A percentile compares a stretch with the other conserved stretches of the same genome.
phyloP scores from a whole-genome alignment of 2,329 filamentous ascomycete species.

The Eutypa lata region DNA sequence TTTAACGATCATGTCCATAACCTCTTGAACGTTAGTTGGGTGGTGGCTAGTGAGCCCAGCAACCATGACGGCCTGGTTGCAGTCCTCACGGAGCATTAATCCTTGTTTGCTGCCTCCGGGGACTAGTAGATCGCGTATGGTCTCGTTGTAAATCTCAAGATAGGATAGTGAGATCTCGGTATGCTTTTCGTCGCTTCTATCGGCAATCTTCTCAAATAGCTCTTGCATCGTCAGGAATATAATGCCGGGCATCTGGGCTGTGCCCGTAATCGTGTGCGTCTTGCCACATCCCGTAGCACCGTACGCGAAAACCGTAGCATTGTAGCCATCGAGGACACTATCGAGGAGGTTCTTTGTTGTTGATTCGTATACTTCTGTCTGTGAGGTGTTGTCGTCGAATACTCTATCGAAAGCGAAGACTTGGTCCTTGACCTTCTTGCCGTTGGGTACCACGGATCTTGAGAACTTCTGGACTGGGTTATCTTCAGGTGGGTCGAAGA shows the following conservation, averaged over 20 bases:
- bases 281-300: slow-evolving; percentile 97
- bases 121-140: slow-evolving; percentile 91
- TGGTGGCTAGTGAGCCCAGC: slow-evolving; percentile 87
- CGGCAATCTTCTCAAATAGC: slow-evolving; percentile 92
- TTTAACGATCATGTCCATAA: slow-evolving; percentile 98
- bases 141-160: slow-evolving; percentile 98
- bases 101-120: slow-evolving; percentile 78
- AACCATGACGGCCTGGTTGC: slow-evolving; percentile 88
- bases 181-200: slow-evolving; percentile 78
- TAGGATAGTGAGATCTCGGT: slow-evolving; percentile 93
- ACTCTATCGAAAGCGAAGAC: slow-evolving; percentile 96
- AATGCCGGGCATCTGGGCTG: slow-evolving; percentile 87
- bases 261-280: slow-evolving; percentile 95
- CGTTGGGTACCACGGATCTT: slow-evolving; percentile 73
- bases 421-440: slow-evolving; percentile 94
- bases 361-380: slow-evolving; percentile 91
- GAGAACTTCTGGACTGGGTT: slow-evolving; percentile 87
- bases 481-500: slow-evolving; percentile 96
- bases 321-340: slow-evolving; percentile 94
- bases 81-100: slow-evolving; percentile 90
- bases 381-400: slow-evolving; percentile 91
- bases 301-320: slow-evolving; percentile 97
- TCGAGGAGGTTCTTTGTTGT: slow-evolving; percentile 89
- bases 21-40: slow-evolving; percentile 86
- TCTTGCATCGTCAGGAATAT: slow-evolving; percentile 99